These are phyloP conservation scores for Mortierella sp. DNA, from an alignment of 371 early-diverging fungal genomes.

Conservation along the genomic window DNA sequence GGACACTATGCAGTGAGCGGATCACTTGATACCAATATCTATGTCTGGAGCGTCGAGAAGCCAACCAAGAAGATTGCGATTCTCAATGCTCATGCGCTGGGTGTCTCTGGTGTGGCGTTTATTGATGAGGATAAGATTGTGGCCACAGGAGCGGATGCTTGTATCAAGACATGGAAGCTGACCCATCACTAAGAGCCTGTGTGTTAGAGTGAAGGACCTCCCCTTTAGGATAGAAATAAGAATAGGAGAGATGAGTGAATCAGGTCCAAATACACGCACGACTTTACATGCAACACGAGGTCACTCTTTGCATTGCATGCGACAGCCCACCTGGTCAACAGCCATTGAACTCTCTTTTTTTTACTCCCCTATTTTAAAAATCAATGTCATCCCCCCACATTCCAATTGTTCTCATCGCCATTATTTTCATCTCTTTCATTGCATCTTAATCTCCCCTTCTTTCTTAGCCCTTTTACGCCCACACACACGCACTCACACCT, in stretches of 20 bases:
- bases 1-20: constrained; percentile 84
- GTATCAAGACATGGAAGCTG: constrained; percentile 82
- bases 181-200: constrained; percentile 43
- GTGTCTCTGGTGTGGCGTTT: constrained; percentile 81
- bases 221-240: neutral
- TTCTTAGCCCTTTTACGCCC: neutral
- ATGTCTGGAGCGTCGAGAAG: constrained; percentile 88
- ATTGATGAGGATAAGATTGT: constrained; percentile 73
- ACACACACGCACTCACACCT: neutral
- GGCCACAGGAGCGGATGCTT: constrained; percentile 87
- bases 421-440: neutral
- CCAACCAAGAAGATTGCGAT: constrained; percentile 84
- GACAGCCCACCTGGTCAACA: constrained; percentile 3
- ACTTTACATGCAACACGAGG: neutral
- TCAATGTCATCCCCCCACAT: neutral
- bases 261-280: neutral
- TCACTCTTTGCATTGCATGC: neutral
- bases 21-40: constrained; percentile 90
- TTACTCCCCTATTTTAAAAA: neutral
- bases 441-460: neutral
- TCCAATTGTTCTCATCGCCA: neutral
- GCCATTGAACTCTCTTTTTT: neutral
- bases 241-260: too few relatives aligned
- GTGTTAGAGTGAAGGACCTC: neutral
- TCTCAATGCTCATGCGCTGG: constrained; percentile 88